Evolutionary conservation across 2,329 filamentous ascomycete species (phyloP), one percentile per base, ranked within the genome.

Genomic region (Capronia americana): DNA sequence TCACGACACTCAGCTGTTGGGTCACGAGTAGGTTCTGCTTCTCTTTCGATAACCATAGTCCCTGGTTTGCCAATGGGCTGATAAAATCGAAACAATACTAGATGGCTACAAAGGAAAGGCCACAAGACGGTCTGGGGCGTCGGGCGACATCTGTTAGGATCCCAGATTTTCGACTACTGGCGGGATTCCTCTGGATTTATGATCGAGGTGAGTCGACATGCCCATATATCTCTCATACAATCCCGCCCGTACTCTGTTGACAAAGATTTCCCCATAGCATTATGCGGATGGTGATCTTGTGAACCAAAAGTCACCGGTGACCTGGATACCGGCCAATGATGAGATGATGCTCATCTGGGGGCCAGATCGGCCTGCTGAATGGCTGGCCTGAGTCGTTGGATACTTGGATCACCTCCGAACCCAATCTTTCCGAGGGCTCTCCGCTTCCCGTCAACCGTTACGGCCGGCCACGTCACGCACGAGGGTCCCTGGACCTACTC

Each of bases 61-160:
- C n/a, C n/a, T n/a, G n/a, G n/a, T n/a, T n/a, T n/a, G n/a, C n/a
- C n/a, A n/a, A n/a, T n/a, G n/a, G n/a, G n/a, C n/a, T n/a, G n/a
- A n/a, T n/a, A n/a, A n/a, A n/a, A n/a, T n/a, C n/a, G n/a, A n/a
- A n/a, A n/a, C n/a, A n/a, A n/a, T n/a, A n/a, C n/a, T 17, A 46
- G 41, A 78, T 92, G 69, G 81, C 81, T 1, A 79, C 86, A 69
- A 85, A 87, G 75, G 85, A 85, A 62, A 38, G 50, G 50, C 1
- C 89, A 90, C 74, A 82, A 82, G 72, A 84, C 82, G 71, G 88
- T 88, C 67, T 92, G 90, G 90, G 90, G 89, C 1, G 85, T 92
- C 0, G 90, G 90, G 0, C 77, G 90, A 58, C 89, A 92, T 79
- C 84, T 90, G 26, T 80, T 91, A 72, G 89, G 89, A 5, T 87